These are phyloP conservation scores for Macroventuria anomochaeta DNA, from an alignment of 2,329 filamentous ascomycete species.

Conservation along the genomic window DNA sequence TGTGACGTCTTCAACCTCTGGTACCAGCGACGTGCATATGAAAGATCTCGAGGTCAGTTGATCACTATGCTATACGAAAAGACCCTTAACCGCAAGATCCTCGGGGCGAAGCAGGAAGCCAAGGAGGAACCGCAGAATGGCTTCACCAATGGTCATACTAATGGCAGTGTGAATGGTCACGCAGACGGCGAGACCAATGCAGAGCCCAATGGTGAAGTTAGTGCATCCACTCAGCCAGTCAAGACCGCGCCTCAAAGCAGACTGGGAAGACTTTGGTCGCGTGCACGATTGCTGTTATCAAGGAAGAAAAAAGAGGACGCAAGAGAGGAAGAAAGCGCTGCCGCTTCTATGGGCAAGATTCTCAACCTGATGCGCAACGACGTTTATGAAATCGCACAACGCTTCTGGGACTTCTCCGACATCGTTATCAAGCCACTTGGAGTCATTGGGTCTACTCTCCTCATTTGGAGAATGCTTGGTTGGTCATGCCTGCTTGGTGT, in stretches of 20 bases:
- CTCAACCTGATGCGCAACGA: constrained; percentile 85
- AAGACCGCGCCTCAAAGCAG: constrained; percentile 11
- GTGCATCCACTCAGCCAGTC: constrained; percentile 1
- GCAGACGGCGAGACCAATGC: constrained; percentile 22
- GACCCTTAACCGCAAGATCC: constrained; percentile 69
- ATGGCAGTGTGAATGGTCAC: constrained; percentile 19
- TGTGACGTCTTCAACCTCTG: constrained; percentile 74
- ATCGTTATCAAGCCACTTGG: constrained; percentile 78
- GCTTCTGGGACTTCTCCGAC: constrained; percentile 86
- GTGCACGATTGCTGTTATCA: constrained; percentile 24
- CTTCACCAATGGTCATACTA: constrained; percentile 16
- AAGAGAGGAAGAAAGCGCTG: constrained; percentile 56
- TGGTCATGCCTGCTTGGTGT: constrained; percentile 79
- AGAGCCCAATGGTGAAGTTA: constrained; percentile 11
- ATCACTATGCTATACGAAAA: constrained; percentile 86
- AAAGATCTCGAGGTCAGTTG: constrained; percentile 83
- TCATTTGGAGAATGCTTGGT: constrained; percentile 81
- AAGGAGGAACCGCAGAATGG: constrained; percentile 36
- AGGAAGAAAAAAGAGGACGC: constrained; percentile 40
- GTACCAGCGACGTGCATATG: constrained; percentile 85
- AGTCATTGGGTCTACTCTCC: constrained; percentile 72
- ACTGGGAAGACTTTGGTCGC: constrained; percentile 16
- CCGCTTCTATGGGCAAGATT: constrained; percentile 88
- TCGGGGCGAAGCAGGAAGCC: constrained; percentile 40
- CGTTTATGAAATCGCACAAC: constrained; percentile 79